Evolutionary conservation across 345 rosid genomes (phyloP).

Genomic region (Limnanthes douglasii): DNA sequence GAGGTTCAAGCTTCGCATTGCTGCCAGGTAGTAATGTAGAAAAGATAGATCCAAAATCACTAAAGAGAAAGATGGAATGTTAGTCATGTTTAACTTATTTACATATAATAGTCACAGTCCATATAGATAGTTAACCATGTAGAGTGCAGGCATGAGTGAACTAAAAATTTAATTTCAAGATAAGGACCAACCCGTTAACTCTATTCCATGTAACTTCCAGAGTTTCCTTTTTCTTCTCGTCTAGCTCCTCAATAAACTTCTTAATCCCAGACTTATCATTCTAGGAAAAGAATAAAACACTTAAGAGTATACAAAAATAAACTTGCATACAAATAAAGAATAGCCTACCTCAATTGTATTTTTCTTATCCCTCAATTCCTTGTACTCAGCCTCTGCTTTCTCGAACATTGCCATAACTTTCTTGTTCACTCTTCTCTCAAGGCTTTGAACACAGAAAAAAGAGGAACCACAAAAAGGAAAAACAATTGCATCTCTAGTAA

Average conservation of each 20-base stretch:
- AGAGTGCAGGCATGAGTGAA: background rate
- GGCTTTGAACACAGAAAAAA: constrained; percentile 22
- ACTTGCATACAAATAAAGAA: constrained; percentile 5
- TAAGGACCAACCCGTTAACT: constrained; percentile 49
- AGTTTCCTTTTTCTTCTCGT: constrained; percentile 93
- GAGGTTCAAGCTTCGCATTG: constrained; percentile 77
- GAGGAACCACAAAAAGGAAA: constrained; percentile 4
- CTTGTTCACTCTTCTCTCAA: constrained; percentile 93
- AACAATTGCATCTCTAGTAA: background rate
- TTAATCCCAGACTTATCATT: constrained; percentile 79
- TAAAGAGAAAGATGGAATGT: constrained; percentile 10
- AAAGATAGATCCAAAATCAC: constrained; percentile 93
- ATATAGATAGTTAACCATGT: background rate
- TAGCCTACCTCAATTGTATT: constrained; percentile 75
- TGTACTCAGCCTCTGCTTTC: constrained; percentile 96
- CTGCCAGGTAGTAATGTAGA: constrained; percentile 91
- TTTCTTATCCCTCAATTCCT: constrained; percentile 69
- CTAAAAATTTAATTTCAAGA: background rate
- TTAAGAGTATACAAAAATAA: no score
- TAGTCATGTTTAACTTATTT: no score
- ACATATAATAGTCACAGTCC: constrained; percentile 3
- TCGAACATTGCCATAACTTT: constrained; percentile 98
- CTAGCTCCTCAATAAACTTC: constrained; percentile 93
- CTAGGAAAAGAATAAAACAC: constrained; percentile 25
- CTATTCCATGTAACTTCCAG: constrained; percentile 88